Evolutionary conservation across 352 stramenopile species (phyloP), one percentile per base, ranked within the genome.

Genomic region (Globisporangium acanthophoron): DNA sequence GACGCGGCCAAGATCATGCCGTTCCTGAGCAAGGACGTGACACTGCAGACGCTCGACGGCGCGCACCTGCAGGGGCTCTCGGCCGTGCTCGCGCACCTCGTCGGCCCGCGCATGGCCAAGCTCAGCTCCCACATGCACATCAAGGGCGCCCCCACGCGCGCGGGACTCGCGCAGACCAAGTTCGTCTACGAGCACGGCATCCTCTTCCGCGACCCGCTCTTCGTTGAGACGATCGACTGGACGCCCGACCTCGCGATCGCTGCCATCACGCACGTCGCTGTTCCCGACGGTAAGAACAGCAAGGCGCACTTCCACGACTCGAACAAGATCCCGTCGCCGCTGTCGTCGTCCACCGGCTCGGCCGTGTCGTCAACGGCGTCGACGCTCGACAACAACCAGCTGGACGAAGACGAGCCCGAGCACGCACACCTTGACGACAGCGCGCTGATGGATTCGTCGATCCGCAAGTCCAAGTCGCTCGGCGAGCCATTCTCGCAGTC

Each of bases 141-240:
- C 52, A 88, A 88, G 54, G 80, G 76, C 52, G 73, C 67, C 13
- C 74, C 78, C n/a, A 67, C 70, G 35, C 69, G 73, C 54, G 74
- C 75, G 8, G 71, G 72, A 2, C 16, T 62, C n/a, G 72, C 58
- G 52, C 80, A 90, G 63, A 81, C 80, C n/a, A 75, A 69, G 43
- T 88, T 90, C 47, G 67, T 90, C 15, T 90, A 89, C 65, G 79
- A 92, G 51, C 74, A 87, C 58, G 83, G 83, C 9, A 61, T 88
- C 12, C 62, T 90, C 21, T 88, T 91, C 65, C 75, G 78, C 46
- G 66, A 89, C 50, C 67, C 78, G 35, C 64, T 90, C 7, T 90
- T 76, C 61, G 76, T 79, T 33, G 83, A 92, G 61, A 61, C 88
- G 33, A 55, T 92, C 54, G 72, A 88, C 47, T 92, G 83, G 83